A percentile compares a stretch with the other conserved stretches of the same genome.
These are phyloP conservation scores for Saturnispora saitoi DNA, from an alignment of 805 yeast genomes.

Conservation along the genomic window DNA sequence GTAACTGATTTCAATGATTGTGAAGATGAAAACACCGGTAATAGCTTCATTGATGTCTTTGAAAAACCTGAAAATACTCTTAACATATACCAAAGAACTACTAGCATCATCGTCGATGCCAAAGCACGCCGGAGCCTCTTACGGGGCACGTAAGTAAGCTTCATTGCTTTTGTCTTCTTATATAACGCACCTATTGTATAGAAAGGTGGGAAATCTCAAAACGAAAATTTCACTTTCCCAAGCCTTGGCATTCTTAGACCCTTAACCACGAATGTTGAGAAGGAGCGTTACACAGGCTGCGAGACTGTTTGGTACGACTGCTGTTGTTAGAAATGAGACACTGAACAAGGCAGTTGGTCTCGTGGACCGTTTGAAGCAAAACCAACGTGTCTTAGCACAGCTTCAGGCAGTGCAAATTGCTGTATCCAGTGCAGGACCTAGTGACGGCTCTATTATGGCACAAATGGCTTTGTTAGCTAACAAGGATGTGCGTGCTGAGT, in stretches of 20 bases:
- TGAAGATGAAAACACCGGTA: neutral
- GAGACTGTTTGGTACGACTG: conserved; percentile 1
- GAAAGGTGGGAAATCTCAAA: neutral
- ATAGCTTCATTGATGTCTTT: neutral
- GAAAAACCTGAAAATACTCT: neutral
- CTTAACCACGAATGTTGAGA: neutral
- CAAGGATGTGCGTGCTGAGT: neutral
- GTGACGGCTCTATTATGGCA: conserved; percentile 4
- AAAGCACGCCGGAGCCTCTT: neutral
- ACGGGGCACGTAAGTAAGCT: neutral
- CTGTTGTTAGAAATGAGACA: neutral
- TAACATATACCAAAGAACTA: neutral
- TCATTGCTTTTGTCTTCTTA: neutral
- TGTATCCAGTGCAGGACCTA: conserved; percentile 6
- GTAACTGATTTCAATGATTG: neutral
- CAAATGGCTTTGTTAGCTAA: conserved; percentile 8
- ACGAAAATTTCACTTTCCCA: neutral
- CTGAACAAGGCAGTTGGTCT: conserved; percentile 3
- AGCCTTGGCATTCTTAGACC: neutral
- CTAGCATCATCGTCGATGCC: neutral
- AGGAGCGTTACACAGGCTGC: neutral
- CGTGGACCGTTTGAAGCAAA: conserved; percentile 7
- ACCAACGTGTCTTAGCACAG: conserved; percentile 3
- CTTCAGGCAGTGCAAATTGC: conserved; percentile 6
- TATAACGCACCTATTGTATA: neutral